Evolutionary conservation across 2,329 filamentous ascomycete species (phyloP), one percentile per base, ranked within the genome.

Genomic region (Ophiostoma piceae): DNA sequence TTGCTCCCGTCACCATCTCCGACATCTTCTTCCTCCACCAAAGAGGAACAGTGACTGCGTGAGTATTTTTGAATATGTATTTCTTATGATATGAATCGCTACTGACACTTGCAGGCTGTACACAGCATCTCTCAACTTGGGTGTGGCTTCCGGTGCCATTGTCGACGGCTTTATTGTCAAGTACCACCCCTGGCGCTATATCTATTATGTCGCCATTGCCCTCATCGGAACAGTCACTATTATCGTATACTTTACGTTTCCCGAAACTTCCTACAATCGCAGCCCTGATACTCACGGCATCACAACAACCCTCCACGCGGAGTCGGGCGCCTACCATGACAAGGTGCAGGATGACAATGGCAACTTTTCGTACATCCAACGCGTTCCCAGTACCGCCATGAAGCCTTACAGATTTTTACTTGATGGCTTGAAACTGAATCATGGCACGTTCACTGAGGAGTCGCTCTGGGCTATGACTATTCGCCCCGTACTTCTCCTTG

Each of bases 11-110:
- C 8, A 84, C 83, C 0, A 84, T 86, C 65, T 78, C 83, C 2
- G 85, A 87, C 72, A 76, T 86, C 39, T 87, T 86, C 76, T 87
- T 85, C 74, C 76, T 87, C 19, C 84, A 87, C 71, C 82, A 87
- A 74, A 79, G 85, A 68, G 84, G 84, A 1, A 76, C 79, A 1
- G 77, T 84, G 57, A 86, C 85, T 82, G 81, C 82, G 71, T 72
- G 14, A 43, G 70, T 73, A n/a, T 72, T 80, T 66, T 37, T 3
- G 26, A 29, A 29, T 29, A 29, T 29, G 26, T 29, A 29, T 29
- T 29, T 29, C 26, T 29, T 29, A 29, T 29, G 26, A 29, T 29
- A 29, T 29, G 26, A 29, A 29, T 29, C 26, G 26, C 26, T 29
- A 22, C 35, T n/a, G 1, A 19, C 32, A 8, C 12, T 57, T 5